These are phyloP conservation scores for Zalaria obscura DNA, from an alignment of 2,329 filamentous ascomycete genomes.

Conservation along the genomic window DNA sequence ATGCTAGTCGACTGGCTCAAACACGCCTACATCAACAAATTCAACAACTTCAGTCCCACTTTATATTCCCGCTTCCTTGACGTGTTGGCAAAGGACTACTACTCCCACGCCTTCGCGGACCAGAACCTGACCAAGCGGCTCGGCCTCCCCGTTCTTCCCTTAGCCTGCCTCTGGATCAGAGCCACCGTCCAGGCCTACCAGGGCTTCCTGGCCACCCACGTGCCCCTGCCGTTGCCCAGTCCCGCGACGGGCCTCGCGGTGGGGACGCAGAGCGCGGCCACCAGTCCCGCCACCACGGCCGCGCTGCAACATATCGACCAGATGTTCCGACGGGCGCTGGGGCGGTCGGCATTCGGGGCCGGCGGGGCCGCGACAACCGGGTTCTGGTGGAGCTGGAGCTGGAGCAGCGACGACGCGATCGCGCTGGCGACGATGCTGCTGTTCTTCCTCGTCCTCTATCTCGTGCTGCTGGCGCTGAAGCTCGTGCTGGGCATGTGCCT, in stretches of 20 bases:
- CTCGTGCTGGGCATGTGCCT: slow-evolving; percentile 79
- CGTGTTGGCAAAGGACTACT: slow-evolving; percentile 93
- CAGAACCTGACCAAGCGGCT: slow-evolving; percentile 82
- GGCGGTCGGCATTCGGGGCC: slow-evolving; percentile 53
- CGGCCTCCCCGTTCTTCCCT: slow-evolving; percentile 77
- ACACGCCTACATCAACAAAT: slow-evolving; percentile 95
- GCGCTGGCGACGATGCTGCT: slow-evolving; percentile 69
- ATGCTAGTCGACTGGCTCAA: slow-evolving; percentile 96
- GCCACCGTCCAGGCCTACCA: slow-evolving; percentile 93
- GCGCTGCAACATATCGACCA: slow-evolving; percentile 68
- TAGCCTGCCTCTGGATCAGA: slow-evolving; percentile 90
- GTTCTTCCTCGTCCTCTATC: slow-evolving; percentile 71
- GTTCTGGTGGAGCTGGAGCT: slow-evolving; percentile 24
- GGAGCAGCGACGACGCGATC: slow-evolving; percentile 59
- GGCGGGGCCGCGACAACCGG: slow-evolving; percentile 17
- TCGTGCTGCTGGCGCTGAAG: slow-evolving; percentile 62
- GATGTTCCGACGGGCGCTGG: slow-evolving; percentile 62
- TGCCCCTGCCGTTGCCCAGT: slow-evolving; percentile 56
- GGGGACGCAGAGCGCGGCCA: slow-evolving; percentile 10
- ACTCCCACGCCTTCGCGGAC: slow-evolving; percentile 85
- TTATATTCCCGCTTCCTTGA: slow-evolving; percentile 87
- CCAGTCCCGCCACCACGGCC: slow-evolving; percentile 60
- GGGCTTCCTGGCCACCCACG: slow-evolving; percentile 86
- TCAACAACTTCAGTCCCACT: slow-evolving; percentile 88
- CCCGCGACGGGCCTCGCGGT: slow-evolving; percentile 36